Percentiles rank a stretch among this genome's conserved stretches.
phyloP scores from a whole-genome alignment of 23 red algal species.

The Gracilaria gracilis region DNA sequence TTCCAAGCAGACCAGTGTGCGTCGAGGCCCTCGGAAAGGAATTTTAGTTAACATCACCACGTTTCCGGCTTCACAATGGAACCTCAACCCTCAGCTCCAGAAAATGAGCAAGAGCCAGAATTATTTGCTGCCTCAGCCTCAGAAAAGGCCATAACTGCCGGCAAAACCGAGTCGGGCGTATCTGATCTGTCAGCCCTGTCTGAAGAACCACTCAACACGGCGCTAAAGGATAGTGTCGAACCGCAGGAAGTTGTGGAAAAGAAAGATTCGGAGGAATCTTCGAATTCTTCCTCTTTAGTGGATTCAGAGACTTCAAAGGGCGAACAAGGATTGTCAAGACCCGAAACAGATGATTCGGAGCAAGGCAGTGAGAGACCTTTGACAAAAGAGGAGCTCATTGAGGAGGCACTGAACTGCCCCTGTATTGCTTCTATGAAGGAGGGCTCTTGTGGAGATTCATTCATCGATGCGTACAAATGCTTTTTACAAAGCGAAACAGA shows the following conservation, averaged over 20 bases:
- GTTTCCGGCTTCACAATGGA: not conserved
- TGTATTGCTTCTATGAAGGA: constrained; percentile 94
- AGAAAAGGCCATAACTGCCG: constrained; percentile 39
- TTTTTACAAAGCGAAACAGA: constrained; percentile 98
- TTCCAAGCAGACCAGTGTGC: too few relatives aligned
- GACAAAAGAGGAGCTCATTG: constrained; percentile 69
- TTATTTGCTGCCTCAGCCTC: constrained; percentile 52
- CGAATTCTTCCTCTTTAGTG: not conserved
- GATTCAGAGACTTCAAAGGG: not conserved
- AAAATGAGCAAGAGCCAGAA: constrained; percentile 41
- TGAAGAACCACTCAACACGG: constrained; percentile 1
- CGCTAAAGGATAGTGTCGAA: not conserved
- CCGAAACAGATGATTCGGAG: not conserved
- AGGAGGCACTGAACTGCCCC: constrained; percentile 89
- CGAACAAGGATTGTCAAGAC: not conserved
- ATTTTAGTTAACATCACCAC: too few relatives aligned
- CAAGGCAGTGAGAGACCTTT: not conserved
- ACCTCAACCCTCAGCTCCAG: not conserved
- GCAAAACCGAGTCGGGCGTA: not conserved
- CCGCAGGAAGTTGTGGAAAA: not conserved
- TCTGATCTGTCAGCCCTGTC: constrained; percentile 43
- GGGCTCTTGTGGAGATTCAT: constrained; percentile 92
- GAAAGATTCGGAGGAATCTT: not conserved
- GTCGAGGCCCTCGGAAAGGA: too few relatives aligned
- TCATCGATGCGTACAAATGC: constrained; percentile 96